Conservation (phyloP, 371 early-diverging fungal species). For the Vairimorpha ceranae region DNA sequence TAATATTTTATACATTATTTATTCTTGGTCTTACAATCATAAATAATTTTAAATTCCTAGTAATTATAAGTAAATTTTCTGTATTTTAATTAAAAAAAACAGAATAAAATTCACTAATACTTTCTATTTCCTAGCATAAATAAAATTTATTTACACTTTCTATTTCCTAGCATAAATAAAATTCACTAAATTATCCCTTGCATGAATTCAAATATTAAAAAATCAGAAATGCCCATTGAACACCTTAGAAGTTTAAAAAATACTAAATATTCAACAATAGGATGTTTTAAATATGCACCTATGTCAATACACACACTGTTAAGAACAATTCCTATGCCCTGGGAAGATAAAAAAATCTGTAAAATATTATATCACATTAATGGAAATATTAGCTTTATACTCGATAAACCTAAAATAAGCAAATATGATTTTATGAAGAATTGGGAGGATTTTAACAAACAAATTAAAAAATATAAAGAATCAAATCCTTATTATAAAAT, state of each 20-base stretch:
- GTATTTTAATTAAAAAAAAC: no score
- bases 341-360: conserved; percentile 82
- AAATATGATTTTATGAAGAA: conserved; percentile 88
- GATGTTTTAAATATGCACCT: conserved; percentile 92
- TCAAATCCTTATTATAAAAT: background rate
- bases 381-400: conserved; percentile 92
- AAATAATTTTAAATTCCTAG: no score
- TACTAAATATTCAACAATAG: conserved; percentile 83
- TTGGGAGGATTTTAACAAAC: conserved; percentile 68
- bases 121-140: no score
- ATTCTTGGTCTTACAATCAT: no score
- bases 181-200: no score
- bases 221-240: conserved; percentile 70
- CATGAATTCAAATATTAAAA: conserved; percentile 2
- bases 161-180: no score
- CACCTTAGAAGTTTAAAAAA: conserved; percentile 81
- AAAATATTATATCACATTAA: conserved; percentile 90
- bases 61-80: no score
- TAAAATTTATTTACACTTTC: no score
- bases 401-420: conserved; percentile 83
- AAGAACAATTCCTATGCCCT: conserved; percentile 98
- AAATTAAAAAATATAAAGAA: background rate
- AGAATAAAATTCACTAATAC: no score
- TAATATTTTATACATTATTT: no score
- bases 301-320: conserved; percentile 87